phyloP scores from a whole-genome alignment of 1,284 basidiomycete genomes.

The Puccinia triticina region DNA sequence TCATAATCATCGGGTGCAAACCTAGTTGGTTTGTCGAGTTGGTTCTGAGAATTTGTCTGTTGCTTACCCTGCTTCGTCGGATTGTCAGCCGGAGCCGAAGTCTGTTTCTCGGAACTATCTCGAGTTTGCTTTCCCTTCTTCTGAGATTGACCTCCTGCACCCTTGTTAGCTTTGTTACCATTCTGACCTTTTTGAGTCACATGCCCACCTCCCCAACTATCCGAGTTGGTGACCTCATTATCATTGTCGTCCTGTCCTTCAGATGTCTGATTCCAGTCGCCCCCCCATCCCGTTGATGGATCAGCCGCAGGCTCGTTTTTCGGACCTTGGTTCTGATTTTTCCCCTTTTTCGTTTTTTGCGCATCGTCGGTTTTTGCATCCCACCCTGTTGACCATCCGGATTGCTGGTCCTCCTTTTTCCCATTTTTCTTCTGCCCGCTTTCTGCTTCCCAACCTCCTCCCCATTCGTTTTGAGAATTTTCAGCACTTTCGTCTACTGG shows the following conservation, averaged over 20 bases:
- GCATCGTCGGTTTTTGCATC: background rate
- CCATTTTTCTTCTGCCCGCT: background rate
- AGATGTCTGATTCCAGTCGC: background rate
- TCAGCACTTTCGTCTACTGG: background rate
- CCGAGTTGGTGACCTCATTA: background rate
- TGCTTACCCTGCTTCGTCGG: background rate
- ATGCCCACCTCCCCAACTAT: background rate
- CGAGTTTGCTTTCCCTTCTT: conserved; percentile 20
- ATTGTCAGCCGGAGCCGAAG: background rate
- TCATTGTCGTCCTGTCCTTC: conserved; percentile 1
- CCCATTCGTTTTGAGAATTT: background rate
- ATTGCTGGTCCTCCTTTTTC: background rate
- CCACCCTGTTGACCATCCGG: background rate
- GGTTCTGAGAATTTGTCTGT: background rate
- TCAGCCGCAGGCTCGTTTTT: background rate
- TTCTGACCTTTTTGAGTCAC: conserved; percentile 15
- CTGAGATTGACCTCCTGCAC: background rate
- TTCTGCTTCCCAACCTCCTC: background rate
- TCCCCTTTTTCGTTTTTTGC: background rate
- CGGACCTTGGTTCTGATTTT: background rate
- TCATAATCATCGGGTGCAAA: background rate
- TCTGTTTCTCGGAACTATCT: background rate
- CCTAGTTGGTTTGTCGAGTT: background rate
- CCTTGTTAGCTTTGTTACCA: conserved; percentile 16
- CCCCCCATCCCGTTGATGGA: background rate